Percentiles rank a stretch among this genome's conserved stretches.
phyloP scores from a whole-genome alignment of 2,329 filamentous ascomycete genomes.

The Aspergillus intermedius region DNA sequence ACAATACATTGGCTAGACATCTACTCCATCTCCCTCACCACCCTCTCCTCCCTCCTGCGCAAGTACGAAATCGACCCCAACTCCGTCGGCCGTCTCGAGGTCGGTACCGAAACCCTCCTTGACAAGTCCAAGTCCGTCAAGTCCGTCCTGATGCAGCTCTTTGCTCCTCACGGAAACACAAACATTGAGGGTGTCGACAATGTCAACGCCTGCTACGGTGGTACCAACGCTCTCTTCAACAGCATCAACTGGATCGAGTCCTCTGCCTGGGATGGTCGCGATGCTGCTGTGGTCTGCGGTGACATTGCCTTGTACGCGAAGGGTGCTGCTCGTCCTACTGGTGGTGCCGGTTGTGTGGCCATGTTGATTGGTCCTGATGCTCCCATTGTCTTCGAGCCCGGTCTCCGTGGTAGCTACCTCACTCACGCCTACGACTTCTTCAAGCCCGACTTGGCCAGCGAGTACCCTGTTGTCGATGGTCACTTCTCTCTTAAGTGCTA shows the following conservation, averaged over 20 bases:
- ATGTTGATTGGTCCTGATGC: constrained; percentile 73
- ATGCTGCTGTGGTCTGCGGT: constrained; percentile 72
- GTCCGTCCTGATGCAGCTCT: constrained; percentile 80
- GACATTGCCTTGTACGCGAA: constrained; percentile 84
- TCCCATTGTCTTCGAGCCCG: constrained; percentile 68
- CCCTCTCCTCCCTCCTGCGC: constrained; percentile 66
- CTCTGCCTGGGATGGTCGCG: constrained; percentile 76
- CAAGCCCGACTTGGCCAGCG: constrained; percentile 81
- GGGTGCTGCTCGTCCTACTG: constrained; percentile 72
- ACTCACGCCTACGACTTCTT: constrained; percentile 83
- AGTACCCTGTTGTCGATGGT: constrained; percentile 79
- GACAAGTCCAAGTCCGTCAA: constrained; percentile 92
- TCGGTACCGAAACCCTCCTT: constrained; percentile 77
- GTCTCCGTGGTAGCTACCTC: constrained; percentile 74
- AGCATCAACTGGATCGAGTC: constrained; percentile 79
- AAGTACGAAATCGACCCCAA: constrained; percentile 78
- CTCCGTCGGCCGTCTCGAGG: constrained; percentile 72
- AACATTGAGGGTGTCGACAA: constrained; percentile 79
- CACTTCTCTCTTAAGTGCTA: constrained; percentile 80
- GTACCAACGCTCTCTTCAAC: constrained; percentile 80
- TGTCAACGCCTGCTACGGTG: constrained; percentile 79
- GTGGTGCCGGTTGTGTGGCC: constrained; percentile 72
- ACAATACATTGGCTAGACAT: constrained; percentile 55
- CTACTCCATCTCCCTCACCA: constrained; percentile 78
- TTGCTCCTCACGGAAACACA: constrained; percentile 64